Evolutionary conservation across 1,284 basidiomycete genomes (phyloP), one percentile per base, ranked within the genome.

Genomic region (Schizophyllum commune): DNA sequence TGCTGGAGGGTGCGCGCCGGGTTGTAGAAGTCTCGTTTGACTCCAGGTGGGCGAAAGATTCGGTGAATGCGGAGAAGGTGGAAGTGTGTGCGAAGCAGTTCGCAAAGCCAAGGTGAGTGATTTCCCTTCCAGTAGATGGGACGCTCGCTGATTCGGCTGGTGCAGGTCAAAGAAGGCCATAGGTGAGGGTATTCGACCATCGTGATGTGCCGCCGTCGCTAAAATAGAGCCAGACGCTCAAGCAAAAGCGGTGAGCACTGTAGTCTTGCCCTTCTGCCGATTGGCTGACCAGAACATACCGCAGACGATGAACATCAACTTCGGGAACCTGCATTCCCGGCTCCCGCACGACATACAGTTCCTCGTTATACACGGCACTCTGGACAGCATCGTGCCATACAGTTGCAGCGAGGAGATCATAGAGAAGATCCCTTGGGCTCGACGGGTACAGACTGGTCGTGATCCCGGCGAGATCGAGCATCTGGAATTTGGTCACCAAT

Each of bases 401-500:
- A 68, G 63, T 53, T 70, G 72, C 61, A 70, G 68, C 20, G 69
- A 74, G 64, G 71, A 75, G 58, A 73, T 76, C 22, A 58, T 75
- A 8, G 66, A 65, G 58, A 69, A 69, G 1, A 73, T 79, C 51
- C 76, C 78, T 1, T 73, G 71, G 66, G 77, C 78, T 0, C 66
- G 63, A 39, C 58, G 70, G 4, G 68, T 79, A 0, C 67, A 74
- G 58, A 64, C 72, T n/a, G 77, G 78, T 5, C 52, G 64, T n/a
- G 56, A 65, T 20, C 69, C 68, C 3, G 79, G 78, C 4, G 72
- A 77, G 62, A 67, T 80, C 13, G 73, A 75, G 17, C 70, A 62
- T 58, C 65, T 74, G 34, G 67, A 68, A 2, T 80, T 80, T 61
- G 79, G 79, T 1, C 79, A 80, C 64, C 66, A 75, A 52, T 81